phyloP scores from a whole-genome alignment of 2,329 filamentous ascomycete species.

The Fusarium coicis region DNA sequence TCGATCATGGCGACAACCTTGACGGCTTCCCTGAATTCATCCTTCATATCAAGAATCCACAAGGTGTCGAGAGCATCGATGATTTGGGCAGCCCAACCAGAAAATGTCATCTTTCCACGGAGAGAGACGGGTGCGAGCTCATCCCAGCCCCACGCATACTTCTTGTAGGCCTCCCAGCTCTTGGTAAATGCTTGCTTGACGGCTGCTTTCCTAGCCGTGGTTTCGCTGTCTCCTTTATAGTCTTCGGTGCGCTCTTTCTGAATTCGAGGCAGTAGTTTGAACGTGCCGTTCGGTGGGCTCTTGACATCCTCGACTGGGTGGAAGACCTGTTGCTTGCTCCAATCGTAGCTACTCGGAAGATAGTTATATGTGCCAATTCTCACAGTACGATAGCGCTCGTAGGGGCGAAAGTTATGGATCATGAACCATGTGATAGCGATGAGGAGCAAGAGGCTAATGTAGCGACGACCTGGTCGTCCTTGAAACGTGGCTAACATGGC shows the following conservation, averaged over 20 bases:
- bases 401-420: conserved; percentile 41
- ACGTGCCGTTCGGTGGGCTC: conserved; percentile 49
- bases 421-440: conserved; percentile 43
- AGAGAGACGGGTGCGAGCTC: conserved; percentile 64
- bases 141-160: conserved; percentile 66
- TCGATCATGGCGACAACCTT: conserved; percentile 61
- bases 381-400: conserved; percentile 31
- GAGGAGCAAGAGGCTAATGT: conserved; percentile 46
- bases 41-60: conserved; percentile 67
- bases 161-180: conserved; percentile 64
- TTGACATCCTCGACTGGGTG: conserved; percentile 48
- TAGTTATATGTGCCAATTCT: conserved; percentile 45
- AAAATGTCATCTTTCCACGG: conserved; percentile 59
- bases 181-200: conserved; percentile 55
- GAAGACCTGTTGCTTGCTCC: conserved; percentile 49
- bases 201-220: conserved; percentile 50
- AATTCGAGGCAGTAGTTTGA: conserved; percentile 55
- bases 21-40: conserved; percentile 66
- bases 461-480: conserved; percentile 49
- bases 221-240: conserved; percentile 53
- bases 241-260: conserved; percentile 52
- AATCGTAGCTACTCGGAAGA: conserved; percentile 53
- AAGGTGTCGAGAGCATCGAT: conserved; percentile 70
- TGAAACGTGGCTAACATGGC: conserved; percentile 49
- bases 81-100: conserved; percentile 67